Evolutionary conservation across 1,284 basidiomycete genomes (phyloP).

Genomic region (Lentinula novae-zelandiae): DNA sequence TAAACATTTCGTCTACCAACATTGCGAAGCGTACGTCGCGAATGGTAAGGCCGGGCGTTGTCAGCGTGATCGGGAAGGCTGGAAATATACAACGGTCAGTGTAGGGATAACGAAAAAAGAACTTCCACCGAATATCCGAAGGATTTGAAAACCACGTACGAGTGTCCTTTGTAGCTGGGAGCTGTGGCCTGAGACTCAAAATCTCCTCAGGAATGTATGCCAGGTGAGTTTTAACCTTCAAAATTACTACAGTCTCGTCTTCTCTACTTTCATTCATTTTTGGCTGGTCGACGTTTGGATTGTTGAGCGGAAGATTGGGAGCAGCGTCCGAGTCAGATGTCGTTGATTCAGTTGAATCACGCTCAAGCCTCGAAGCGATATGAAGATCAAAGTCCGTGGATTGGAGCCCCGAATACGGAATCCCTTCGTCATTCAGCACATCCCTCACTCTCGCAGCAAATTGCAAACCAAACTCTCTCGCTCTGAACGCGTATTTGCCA

Average conservation of each 20-base stretch:
- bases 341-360: background rate
- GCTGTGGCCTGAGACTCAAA: background rate
- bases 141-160: background rate
- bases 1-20: background rate
- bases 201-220: background rate
- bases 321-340: background rate
- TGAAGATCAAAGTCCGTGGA: background rate
- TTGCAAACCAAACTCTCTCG: background rate
- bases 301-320: background rate
- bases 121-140: background rate
- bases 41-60: background rate
- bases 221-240: background rate
- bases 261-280: background rate
- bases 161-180: background rate
- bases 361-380: background rate
- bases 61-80: background rate
- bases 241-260: background rate
- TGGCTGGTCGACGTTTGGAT: background rate
- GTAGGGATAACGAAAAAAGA: background rate
- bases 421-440: background rate
- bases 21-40: conserved; percentile 2
- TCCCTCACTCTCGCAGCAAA: background rate
- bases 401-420: background rate
- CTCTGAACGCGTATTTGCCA: background rate
- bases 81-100: background rate